Conservation (phyloP, 768 basidiomycete species). For the Leucogyrophana mollusca region DNA sequence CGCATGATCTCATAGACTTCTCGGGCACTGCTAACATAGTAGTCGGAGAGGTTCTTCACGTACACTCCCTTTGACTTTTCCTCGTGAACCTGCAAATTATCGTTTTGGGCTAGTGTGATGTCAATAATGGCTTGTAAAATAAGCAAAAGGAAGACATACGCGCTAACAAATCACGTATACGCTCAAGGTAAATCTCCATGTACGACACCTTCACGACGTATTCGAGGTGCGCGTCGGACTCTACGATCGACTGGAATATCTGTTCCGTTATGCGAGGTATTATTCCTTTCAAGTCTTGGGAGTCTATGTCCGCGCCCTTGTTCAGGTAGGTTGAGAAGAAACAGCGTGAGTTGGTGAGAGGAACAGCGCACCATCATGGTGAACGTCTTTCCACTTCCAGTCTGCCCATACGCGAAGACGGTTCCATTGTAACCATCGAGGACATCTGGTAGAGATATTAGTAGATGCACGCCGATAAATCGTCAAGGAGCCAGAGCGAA, state of each 20-base stretch:
- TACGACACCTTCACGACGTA: constrained; percentile 99
- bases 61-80: constrained; percentile 98
- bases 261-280: constrained; percentile 99
- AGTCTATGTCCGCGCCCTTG: constrained; percentile 97
- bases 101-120: constrained; percentile 75
- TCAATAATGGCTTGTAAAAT: background rate
- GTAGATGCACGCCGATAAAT: constrained; percentile 5
- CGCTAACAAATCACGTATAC: constrained; percentile 90
- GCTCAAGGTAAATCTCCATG: constrained; percentile 99
- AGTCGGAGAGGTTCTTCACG: constrained; percentile 95
- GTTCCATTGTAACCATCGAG: constrained; percentile 99
- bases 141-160: constrained; percentile 54
- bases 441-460: constrained; percentile 64
- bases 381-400: constrained; percentile 95
- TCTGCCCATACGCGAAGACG: constrained; percentile 96
- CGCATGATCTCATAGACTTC: constrained; percentile 99
- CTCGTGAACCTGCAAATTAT: constrained; percentile 97
- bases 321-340: constrained; percentile 5
- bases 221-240: constrained; percentile 92
- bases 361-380: constrained; percentile 87
- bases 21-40: constrained; percentile 92
- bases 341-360: constrained; percentile 4
- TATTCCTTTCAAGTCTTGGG: constrained; percentile 89
- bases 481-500: background rate
- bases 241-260: constrained; percentile 96